Evolutionary conservation across 2,329 filamentous ascomycete species (phyloP).

Genomic region (Grosmannia serpens): DNA sequence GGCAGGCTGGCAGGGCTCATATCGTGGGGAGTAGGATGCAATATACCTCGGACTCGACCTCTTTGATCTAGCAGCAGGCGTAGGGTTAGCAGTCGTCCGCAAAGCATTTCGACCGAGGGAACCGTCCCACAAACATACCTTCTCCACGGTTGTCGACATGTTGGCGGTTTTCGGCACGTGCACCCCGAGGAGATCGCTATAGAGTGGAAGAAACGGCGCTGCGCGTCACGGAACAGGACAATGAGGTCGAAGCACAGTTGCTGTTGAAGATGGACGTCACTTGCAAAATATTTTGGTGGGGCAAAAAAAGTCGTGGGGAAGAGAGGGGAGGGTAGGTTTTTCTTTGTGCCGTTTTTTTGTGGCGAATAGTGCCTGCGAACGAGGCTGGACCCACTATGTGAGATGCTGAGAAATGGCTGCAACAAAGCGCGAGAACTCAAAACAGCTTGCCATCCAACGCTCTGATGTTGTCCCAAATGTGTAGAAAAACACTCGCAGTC

Average conservation of each 20-base stretch:
- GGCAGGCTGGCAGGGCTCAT: not conserved
- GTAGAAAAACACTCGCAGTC: no score
- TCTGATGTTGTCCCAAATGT: no score
- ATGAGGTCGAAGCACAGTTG: not conserved
- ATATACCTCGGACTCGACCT: constrained; percentile 85
- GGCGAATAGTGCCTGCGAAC: not conserved
- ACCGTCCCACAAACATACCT: constrained; percentile 39
- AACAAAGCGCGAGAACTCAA: no score
- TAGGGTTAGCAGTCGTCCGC: constrained; percentile 8
- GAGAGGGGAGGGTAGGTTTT: not conserved
- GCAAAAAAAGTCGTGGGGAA: constrained; percentile 11
- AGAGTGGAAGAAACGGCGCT: not conserved
- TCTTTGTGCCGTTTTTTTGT: not conserved
- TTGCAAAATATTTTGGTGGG: constrained; percentile 9
- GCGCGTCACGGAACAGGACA: not conserved
- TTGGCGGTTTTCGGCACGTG: constrained; percentile 23
- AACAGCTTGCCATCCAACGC: no score
- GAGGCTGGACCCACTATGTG: not conserved
- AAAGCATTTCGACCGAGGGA: constrained; percentile 2
- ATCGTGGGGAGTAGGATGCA: not conserved
- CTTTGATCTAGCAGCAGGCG: constrained; percentile 62
- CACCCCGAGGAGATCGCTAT: not conserved
- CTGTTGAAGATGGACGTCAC: not conserved
- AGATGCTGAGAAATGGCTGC: not conserved
- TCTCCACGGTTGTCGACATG: constrained; percentile 97